Evolutionary conservation across 2,329 filamentous ascomycete genomes (phyloP).

Genomic region (Golovinomyces cichoracearum): DNA sequence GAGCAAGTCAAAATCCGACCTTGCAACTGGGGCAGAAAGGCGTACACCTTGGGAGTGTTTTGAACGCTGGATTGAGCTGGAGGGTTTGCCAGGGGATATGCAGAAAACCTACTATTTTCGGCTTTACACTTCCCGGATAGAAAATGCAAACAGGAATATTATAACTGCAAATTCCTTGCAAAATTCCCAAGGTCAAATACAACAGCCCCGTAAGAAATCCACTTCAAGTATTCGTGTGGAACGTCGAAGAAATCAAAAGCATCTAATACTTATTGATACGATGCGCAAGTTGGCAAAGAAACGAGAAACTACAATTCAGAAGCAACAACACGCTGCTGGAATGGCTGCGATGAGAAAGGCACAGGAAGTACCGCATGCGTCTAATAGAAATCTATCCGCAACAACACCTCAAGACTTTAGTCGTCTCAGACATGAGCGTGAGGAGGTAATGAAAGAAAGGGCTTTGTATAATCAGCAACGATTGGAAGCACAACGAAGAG

Average conservation of each 20-base stretch:
- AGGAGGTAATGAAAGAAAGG: slow-evolving; percentile 37
- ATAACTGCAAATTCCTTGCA: slow-evolving; percentile 14
- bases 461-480: slow-evolving; percentile 22
- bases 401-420: slow-evolving; percentile 75
- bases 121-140: slow-evolving; percentile 33
- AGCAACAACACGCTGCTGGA: slow-evolving; percentile 57
- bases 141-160: slow-evolving; percentile 29
- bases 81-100: slow-evolving; percentile 79
- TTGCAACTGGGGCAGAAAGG: slow-evolving; percentile 64
- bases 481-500: slow-evolving; percentile 24
- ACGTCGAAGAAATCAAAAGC: slow-evolving; percentile 59
- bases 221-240: slow-evolving; percentile 69
- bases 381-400: slow-evolving; percentile 22
- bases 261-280: slow-evolving; percentile 69
- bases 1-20: slow-evolving; percentile 46
- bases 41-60: slow-evolving; percentile 97
- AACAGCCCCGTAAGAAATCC: slow-evolving; percentile 34
- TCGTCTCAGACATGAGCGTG: slow-evolving; percentile 58
- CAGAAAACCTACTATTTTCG: slow-evolving; percentile 90
- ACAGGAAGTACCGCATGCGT: slow-evolving; percentile 31
- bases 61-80: slow-evolving; percentile 79
- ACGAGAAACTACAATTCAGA: slow-evolving; percentile 59
- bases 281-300: slow-evolving; percentile 94
- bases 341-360: slow-evolving; percentile 61
- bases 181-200: slow-evolving; percentile 21